phyloP scores from a whole-genome alignment of 2,329 filamentous ascomycete genomes.

The Ophiostoma himal-ulmi region DNA sequence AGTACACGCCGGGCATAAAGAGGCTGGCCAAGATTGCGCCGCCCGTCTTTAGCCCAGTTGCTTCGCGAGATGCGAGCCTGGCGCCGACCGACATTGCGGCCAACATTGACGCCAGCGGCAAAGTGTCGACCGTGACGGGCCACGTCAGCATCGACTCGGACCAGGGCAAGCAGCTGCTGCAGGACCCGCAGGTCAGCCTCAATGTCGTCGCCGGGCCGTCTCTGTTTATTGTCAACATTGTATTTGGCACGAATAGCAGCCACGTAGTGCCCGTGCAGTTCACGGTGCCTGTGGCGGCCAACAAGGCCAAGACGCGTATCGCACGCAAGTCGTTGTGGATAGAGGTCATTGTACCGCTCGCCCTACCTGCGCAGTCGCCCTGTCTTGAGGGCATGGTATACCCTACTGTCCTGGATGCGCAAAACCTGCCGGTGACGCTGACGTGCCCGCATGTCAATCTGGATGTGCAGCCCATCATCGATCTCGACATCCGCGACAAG shows the following conservation, averaged over 20 bases:
- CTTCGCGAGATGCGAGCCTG: not conserved
- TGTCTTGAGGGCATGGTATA: constrained; percentile 35
- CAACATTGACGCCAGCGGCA: not conserved
- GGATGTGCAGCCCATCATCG: constrained; percentile 41
- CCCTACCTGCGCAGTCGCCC: constrained; percentile 28
- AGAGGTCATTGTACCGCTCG: constrained; percentile 39
- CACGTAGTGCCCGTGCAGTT: constrained; percentile 37
- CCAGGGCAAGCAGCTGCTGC: constrained; percentile 2
- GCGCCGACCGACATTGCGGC: not conserved
- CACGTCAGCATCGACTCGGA: constrained; percentile 5
- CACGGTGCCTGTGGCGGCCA: constrained; percentile 37
- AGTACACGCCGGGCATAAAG: not conserved
- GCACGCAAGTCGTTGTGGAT: constrained; percentile 42
- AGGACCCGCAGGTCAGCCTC: constrained; percentile 33
- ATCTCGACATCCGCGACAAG: constrained; percentile 33
- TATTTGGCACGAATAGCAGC: constrained; percentile 21
- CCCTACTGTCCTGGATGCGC: constrained; percentile 32
- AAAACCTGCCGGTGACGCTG: constrained; percentile 34
- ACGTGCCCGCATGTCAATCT: constrained; percentile 42
- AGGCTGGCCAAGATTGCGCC: not conserved
- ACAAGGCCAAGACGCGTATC: constrained; percentile 37
- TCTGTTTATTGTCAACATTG: not conserved
- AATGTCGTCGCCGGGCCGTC: constrained; percentile 31
- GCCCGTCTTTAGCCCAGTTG: not conserved
- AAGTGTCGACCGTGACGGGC: not conserved